Base-by-base conservation (phyloP, 2,329 filamentous ascomycete genomes). In the Cucurbitaria berberidis region DNA sequence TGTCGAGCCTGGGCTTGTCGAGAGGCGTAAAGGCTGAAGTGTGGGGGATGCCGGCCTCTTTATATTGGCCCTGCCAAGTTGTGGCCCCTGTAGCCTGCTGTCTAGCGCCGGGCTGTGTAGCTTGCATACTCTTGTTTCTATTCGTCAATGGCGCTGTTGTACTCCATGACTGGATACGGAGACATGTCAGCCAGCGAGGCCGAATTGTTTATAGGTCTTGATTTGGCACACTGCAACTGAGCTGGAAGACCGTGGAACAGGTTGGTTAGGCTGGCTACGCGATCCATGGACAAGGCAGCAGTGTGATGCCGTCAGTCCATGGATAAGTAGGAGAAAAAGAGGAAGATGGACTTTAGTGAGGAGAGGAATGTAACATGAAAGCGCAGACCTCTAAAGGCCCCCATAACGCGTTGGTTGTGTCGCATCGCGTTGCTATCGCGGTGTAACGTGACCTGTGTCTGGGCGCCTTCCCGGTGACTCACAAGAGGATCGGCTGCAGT, bases 1-100 rank as follows among this genome's bases (percentile, higher is more conserved):
- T 75, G 74, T 74, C 74, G 65, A 73, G 73, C 73, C 73, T 68
- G 63, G 57, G 66, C 67, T 74, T 73, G 70, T 69, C 70, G 70
- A 62, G 67, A 70, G 70, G 74, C 74, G 74, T 76, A 63, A 55
- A 51, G 68, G 44, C 40, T 47, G 53, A 48, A 48, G 38, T 65
- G 65, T 63, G 70, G 70, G 68, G 68, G 62, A 65, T 54, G 67
- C 60, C 53, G 59, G 60, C 60, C 57, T 63, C 68, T 70, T 73
- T 67, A 68, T 60, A 60, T 40, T 50, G 44, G 57, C 57, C 53
- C 48, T 62, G 67, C 67, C 68, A 70, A 69, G 69, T 58, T 48
- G 51, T 16, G 16, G 60, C 53, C 63, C 67, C 62, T 66, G 66
- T 57, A 63, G 64, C 59, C 60, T 68, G 53, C 49, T 55, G 45